phyloP scores from a whole-genome alignment of 2,329 filamentous ascomycete genomes.

The Epichloe amarillans region DNA sequence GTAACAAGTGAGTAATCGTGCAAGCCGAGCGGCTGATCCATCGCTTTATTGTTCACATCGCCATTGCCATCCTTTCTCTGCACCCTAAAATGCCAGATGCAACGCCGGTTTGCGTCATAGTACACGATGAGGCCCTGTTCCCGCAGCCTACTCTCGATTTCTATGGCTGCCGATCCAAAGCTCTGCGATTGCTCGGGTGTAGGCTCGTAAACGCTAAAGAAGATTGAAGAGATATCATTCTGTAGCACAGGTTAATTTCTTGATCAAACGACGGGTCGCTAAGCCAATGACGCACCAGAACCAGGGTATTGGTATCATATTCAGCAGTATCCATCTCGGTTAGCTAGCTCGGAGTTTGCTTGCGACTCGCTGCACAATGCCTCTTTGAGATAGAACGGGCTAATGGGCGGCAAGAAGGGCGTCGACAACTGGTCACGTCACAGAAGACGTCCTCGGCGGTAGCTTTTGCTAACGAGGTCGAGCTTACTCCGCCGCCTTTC shows the following conservation, averaged over 20 bases:
- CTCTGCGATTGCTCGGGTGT: constrained; percentile 27
- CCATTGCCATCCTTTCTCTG: constrained; percentile 25
- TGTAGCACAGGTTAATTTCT: constrained; percentile 16
- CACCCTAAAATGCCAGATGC: constrained; percentile 43
- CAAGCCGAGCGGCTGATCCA: constrained; percentile 29
- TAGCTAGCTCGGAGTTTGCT: constrained; percentile 11
- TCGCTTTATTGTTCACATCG: constrained; percentile 11
- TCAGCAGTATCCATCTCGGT: constrained; percentile 50
- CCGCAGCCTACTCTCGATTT: constrained; percentile 37
- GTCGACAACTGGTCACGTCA: constrained; percentile 7
- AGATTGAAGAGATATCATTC: constrained; percentile 43
- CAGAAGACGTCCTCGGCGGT: background rate
- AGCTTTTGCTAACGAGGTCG: constrained; percentile 9
- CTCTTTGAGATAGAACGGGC: background rate
- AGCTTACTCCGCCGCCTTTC: constrained; percentile 2
- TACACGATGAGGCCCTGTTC: constrained; percentile 40
- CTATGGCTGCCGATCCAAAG: constrained; percentile 33
- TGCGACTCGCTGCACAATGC: constrained; percentile 2
- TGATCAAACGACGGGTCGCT: background rate
- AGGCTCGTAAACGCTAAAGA: constrained; percentile 42
- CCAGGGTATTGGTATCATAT: constrained; percentile 48
- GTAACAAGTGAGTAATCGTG: constrained; percentile 30
- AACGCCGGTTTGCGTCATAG: constrained; percentile 35
- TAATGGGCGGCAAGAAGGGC: constrained; percentile 4
- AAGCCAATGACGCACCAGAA: constrained; percentile 33